A percentile compares a stretch with the other conserved stretches of the same genome.
Evolutionary conservation across 2,329 filamentous ascomycete species (phyloP).

Genomic region (Colletotrichum destructivum): DNA sequence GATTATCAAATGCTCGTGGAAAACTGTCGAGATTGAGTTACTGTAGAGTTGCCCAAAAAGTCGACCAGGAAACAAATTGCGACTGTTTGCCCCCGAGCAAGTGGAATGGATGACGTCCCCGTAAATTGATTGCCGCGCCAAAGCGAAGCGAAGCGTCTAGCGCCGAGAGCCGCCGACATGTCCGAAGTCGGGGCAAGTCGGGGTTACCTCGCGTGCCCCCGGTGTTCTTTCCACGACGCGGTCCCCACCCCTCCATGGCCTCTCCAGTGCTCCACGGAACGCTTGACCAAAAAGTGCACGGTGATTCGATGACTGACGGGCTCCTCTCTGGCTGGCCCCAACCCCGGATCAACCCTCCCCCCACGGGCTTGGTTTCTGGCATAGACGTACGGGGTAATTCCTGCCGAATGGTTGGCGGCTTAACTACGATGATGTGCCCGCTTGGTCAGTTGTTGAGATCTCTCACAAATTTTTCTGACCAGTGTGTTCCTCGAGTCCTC

Average conservation of each 20-base stretch:
- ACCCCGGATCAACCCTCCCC: slow-evolving; percentile 35
- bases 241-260: not conserved
- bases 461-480: slow-evolving; percentile 22
- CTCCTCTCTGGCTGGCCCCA: slow-evolving; percentile 19
- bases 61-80: slow-evolving; percentile 19
- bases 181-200: slow-evolving; percentile 34
- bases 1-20: not conserved
- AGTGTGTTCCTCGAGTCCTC: not conserved
- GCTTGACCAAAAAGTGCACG: slow-evolving; percentile 38
- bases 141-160: slow-evolving; percentile 35
- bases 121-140: slow-evolving; percentile 37
- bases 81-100: not conserved
- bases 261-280: slow-evolving; percentile 1
- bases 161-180: slow-evolving; percentile 38
- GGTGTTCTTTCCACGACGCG: slow-evolving; percentile 29
- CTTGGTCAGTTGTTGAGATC: slow-evolving; percentile 13
- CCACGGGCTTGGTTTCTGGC: slow-evolving; percentile 25
- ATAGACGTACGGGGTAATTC: slow-evolving; percentile 46
- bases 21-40: slow-evolving; percentile 2
- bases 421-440: slow-evolving; percentile 39
- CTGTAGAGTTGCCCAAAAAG: slow-evolving; percentile 12
- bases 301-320: slow-evolving; percentile 34
- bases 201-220: slow-evolving; percentile 20
- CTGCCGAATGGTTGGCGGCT: slow-evolving; percentile 44
- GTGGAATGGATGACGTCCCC: slow-evolving; percentile 37